Conservation (phyloP, 2,329 filamentous ascomycete genomes). For the Fusarium keratoplasticum region DNA sequence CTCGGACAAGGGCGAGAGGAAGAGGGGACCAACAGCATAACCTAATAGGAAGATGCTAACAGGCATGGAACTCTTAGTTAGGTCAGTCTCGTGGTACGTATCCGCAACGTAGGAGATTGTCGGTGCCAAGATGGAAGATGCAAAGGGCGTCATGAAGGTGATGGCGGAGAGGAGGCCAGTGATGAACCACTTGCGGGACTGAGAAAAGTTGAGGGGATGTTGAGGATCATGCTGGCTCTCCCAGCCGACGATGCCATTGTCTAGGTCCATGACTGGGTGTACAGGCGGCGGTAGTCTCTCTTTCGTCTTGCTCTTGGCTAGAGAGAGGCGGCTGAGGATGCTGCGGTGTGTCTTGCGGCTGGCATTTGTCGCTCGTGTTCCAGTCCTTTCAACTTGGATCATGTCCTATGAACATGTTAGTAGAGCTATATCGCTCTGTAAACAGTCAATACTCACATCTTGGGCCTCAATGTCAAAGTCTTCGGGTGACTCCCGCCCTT, state of each 20-base stretch:
- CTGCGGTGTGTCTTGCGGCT: constrained; percentile 40
- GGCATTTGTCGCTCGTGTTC: constrained; percentile 27
- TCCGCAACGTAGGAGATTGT: constrained; percentile 59
- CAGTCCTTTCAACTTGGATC: constrained; percentile 29
- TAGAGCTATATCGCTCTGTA: background rate
- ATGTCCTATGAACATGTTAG: constrained; percentile 12
- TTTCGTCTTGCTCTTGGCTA: constrained; percentile 37
- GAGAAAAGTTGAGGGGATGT: constrained; percentile 69
- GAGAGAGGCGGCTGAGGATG: constrained; percentile 41
- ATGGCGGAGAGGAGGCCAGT: constrained; percentile 68
- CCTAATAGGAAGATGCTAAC: constrained; percentile 73
- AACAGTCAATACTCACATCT: constrained; percentile 19
- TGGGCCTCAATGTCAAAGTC: constrained; percentile 41
- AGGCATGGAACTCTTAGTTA: constrained; percentile 61
- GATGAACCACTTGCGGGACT: constrained; percentile 67
- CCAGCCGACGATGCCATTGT: constrained; percentile 68
- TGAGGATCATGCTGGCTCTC: constrained; percentile 67
- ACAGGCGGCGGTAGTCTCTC: constrained; percentile 50
- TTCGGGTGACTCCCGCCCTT: constrained; percentile 16
- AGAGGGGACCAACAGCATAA: constrained; percentile 67
- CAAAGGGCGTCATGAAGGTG: constrained; percentile 74
- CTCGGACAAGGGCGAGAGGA: constrained; percentile 70
- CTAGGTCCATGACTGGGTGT: constrained; percentile 63
- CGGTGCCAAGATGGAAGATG: constrained; percentile 70
- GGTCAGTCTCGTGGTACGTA: constrained; percentile 54